These are phyloP conservation scores for Fusarium pseudograminearum DNA, from an alignment of 2,329 filamentous ascomycete genomes.

Conservation along the genomic window DNA sequence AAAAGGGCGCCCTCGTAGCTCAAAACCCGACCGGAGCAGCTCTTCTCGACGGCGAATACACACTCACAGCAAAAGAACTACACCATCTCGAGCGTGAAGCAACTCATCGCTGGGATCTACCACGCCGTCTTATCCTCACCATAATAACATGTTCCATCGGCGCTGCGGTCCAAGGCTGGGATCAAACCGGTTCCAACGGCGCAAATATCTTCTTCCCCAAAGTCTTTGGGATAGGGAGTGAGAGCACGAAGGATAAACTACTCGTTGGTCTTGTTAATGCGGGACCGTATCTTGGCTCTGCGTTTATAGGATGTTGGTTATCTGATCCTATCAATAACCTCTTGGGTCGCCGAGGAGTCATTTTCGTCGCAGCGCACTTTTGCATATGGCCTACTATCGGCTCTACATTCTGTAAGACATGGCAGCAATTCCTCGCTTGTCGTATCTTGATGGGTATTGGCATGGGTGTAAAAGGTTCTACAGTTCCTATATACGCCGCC, in stretches of 20 bases:
- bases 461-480: slow-evolving; percentile 66
- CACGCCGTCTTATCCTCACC: slow-evolving; percentile 33
- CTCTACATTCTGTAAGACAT: slow-evolving; percentile 68
- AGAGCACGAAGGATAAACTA: background rate
- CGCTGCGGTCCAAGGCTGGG: slow-evolving; percentile 72
- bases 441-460: slow-evolving; percentile 67
- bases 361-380: slow-evolving; percentile 72
- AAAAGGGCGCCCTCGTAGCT: slow-evolving; percentile 49
- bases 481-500: slow-evolving; percentile 65
- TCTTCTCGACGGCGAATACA: slow-evolving; percentile 51
- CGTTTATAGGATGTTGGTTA: slow-evolving; percentile 66
- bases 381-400: slow-evolving; percentile 72
- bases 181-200: slow-evolving; percentile 72
- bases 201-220: slow-evolving; percentile 70
- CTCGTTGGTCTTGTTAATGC: background rate
- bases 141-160: slow-evolving; percentile 55
- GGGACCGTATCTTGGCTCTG: slow-evolving; percentile 4
- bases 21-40: slow-evolving; percentile 61
- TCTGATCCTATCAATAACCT: slow-evolving; percentile 71
- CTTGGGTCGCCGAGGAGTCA: slow-evolving; percentile 71
- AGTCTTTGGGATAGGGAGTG: background rate
- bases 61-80: slow-evolving; percentile 50
- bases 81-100: slow-evolving; percentile 57
- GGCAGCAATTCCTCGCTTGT: slow-evolving; percentile 57
- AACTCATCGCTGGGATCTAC: slow-evolving; percentile 63